A percentile compares a stretch with the other conserved stretches of the same genome.
Conservation (phyloP, 2,329 filamentous ascomycete genomes). For the Samsoniella hepiali region DNA sequence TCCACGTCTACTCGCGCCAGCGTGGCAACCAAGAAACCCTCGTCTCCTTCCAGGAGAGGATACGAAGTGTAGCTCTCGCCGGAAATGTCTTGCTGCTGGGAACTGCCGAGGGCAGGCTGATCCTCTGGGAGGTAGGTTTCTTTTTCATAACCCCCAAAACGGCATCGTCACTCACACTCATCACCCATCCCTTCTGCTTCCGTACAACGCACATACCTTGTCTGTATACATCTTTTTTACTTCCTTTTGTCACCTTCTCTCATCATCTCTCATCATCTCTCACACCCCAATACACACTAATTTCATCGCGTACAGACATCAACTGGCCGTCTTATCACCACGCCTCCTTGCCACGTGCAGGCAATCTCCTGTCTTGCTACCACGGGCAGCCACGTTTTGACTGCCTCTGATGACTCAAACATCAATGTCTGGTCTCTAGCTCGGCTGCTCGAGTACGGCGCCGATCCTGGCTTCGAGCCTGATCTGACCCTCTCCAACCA, state of each 20-base stretch:
- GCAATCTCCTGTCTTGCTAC: slow-evolving; percentile 72
- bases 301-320: slow-evolving; percentile 49
- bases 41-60: slow-evolving; percentile 82
- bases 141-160: slow-evolving; percentile 20
- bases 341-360: slow-evolving; percentile 75
- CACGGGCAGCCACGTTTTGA: slow-evolving; percentile 69
- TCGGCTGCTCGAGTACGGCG: slow-evolving; percentile 61
- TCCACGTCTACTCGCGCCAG: slow-evolving; percentile 85
- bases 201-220: background rate
- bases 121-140: slow-evolving; percentile 81
- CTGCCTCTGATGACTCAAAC: slow-evolving; percentile 81
- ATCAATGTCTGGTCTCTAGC: slow-evolving; percentile 88
- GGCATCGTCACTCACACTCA: background rate
- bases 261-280: background rate
- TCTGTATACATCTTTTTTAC: background rate
- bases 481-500: slow-evolving; percentile 75
- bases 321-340: slow-evolving; percentile 73
- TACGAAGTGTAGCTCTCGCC: slow-evolving; percentile 72
- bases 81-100: slow-evolving; percentile 74
- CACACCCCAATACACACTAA: background rate
- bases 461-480: slow-evolving; percentile 61
- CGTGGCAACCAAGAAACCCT: slow-evolving; percentile 85
- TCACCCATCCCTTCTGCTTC: background rate
- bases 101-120: slow-evolving; percentile 78
- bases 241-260: background rate